Evolutionary conservation across 148 eudicot species (phyloP).

Genomic region (Chenopodium album): DNA sequence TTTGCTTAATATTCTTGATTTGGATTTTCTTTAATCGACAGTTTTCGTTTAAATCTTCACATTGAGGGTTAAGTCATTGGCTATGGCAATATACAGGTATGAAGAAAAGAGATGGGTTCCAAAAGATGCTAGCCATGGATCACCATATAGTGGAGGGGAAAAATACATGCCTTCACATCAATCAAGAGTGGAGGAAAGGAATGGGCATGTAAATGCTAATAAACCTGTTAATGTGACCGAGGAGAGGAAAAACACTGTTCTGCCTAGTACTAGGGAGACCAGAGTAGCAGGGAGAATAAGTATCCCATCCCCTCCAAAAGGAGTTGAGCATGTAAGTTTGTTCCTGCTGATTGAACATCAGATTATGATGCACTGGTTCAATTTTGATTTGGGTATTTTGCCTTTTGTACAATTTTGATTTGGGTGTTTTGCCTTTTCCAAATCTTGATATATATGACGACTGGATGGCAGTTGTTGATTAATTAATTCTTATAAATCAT

Average conservation of each 20-base stretch:
- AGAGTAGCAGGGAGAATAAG: slow-evolving; percentile 52
- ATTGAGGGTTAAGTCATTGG: slow-evolving; percentile 12
- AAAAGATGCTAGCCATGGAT: slow-evolving; percentile 52
- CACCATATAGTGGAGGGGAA: slow-evolving; percentile 59
- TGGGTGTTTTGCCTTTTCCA: background rate
- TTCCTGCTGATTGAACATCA: background rate
- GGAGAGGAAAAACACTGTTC: slow-evolving; percentile 50
- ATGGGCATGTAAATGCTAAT: slow-evolving; percentile 43
- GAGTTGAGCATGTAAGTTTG: slow-evolving; percentile 57
- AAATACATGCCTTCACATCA: slow-evolving; percentile 53
- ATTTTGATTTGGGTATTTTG: background rate
- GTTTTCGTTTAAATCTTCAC: slow-evolving; percentile 2
- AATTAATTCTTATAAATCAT: background rate
- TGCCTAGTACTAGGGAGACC: slow-evolving; percentile 42
- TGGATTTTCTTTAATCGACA: background rate
- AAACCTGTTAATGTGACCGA: slow-evolving; percentile 41
- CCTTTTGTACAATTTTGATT: background rate
- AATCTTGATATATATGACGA: background rate
- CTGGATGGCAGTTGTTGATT: background rate
- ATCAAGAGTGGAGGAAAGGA: slow-evolving; percentile 59
- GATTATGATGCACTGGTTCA: background rate
- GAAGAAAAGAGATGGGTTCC: slow-evolving; percentile 96
- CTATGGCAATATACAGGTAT: slow-evolving; percentile 50
- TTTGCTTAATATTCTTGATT: background rate
- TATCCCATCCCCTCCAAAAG: slow-evolving; percentile 81